Percentiles rank a stretch among this genome's conserved stretches.
These are phyloP conservation scores for Rhizopus stolonifer DNA, from an alignment of 371 early-diverging fungal species.

Conservation along the genomic window DNA sequence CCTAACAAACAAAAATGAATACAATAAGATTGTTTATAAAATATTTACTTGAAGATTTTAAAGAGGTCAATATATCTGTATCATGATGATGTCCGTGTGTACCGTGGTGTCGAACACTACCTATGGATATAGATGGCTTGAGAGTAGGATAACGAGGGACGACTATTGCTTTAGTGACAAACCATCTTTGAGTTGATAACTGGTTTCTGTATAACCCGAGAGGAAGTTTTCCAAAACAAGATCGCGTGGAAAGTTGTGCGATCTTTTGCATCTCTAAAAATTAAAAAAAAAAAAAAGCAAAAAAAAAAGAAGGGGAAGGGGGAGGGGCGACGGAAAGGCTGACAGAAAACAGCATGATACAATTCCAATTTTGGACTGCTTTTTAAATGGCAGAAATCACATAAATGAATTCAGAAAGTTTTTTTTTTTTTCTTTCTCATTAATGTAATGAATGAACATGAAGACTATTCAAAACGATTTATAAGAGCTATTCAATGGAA, in stretches of 20 bases:
- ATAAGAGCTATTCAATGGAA: constrained; percentile 11
- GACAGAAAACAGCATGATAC: not conserved
- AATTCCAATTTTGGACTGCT: constrained; percentile 1
- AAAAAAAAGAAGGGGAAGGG: not conserved
- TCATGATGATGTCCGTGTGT: constrained; percentile 24
- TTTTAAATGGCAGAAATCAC: not conserved
- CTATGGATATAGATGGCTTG: not conserved
- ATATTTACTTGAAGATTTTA: constrained; percentile 21
- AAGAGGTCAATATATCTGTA: constrained; percentile 14
- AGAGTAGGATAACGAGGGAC: not conserved
- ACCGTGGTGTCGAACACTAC: constrained; percentile 20
- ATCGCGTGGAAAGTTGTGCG: not conserved
- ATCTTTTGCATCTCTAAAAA: not conserved
- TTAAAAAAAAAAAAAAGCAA: not conserved
- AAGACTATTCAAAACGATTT: not conserved
- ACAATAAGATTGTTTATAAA: not conserved
- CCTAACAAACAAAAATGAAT: constrained; percentile 19
- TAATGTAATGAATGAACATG: not conserved
- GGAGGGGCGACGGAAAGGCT: too few species aligned
- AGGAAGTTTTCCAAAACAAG: not conserved
- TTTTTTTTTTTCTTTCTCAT: not conserved
- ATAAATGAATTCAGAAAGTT: not conserved
- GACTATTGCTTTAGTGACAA: not conserved
- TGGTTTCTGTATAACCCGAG: not conserved
- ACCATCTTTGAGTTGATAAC: not conserved